Evolutionary conservation across 2,329 filamentous ascomycete species (phyloP).

Genomic region (Paecilomyces fulvus): DNA sequence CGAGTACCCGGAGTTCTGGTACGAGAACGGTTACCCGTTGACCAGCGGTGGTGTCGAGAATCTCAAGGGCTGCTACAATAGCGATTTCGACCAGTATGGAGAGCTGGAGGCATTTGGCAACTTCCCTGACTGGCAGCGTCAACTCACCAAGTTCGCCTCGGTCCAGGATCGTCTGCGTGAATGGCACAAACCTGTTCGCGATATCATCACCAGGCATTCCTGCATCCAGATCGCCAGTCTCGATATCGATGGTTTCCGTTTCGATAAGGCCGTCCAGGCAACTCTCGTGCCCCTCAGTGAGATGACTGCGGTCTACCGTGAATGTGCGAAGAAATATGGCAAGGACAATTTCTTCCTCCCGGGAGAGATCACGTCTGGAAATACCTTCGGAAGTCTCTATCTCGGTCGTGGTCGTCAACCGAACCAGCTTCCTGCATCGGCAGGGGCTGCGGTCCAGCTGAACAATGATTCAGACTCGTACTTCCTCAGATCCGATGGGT

Average conservation of each 20-base stretch:
- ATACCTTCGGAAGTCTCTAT: conserved; percentile 47
- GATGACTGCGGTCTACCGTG: conserved; percentile 43
- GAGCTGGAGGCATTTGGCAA: conserved; percentile 51
- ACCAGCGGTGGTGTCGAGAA: conserved; percentile 32
- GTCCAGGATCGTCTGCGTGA: conserved; percentile 54
- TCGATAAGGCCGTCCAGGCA: not conserved
- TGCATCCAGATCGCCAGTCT: conserved; percentile 36
- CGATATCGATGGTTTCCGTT: not conserved
- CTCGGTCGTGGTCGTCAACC: conserved; percentile 48
- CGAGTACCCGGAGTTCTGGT: conserved; percentile 49
- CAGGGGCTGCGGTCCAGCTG: conserved; percentile 35
- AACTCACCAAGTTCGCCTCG: conserved; percentile 51
- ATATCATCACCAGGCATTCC: conserved; percentile 48
- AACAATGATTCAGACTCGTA: conserved; percentile 29
- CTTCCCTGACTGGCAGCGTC: conserved; percentile 49
- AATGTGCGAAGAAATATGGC: conserved; percentile 42
- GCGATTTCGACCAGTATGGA: conserved; percentile 52
- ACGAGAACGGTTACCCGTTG: conserved; percentile 41
- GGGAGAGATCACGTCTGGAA: conserved; percentile 51
- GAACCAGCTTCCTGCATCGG: conserved; percentile 33
- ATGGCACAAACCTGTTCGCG: conserved; percentile 45
- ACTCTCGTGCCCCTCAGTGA: conserved; percentile 30
- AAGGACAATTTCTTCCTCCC: conserved; percentile 54
- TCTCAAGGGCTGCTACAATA: conserved; percentile 46
- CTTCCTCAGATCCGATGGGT: conserved; percentile 40